Percentiles rank a stretch among this genome's conserved stretches.
These are phyloP conservation scores for Onygena corvina DNA, from an alignment of 2,329 filamentous ascomycete genomes.

Conservation along the genomic window DNA sequence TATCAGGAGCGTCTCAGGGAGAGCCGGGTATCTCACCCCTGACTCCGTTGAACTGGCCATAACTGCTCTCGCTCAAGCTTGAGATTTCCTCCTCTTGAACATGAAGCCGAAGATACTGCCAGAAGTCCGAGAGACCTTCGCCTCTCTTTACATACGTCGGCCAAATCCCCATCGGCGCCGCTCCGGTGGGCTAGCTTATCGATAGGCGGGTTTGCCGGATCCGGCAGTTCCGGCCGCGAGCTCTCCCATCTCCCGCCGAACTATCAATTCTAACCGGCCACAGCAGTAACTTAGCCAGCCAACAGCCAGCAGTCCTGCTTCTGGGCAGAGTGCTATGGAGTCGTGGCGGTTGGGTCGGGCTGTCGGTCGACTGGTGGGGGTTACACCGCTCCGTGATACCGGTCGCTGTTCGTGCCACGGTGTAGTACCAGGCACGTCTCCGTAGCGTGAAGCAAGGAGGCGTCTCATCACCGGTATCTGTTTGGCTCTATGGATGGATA, in stretches of 20 bases:
- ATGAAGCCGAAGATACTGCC: background rate
- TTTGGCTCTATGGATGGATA: background rate
- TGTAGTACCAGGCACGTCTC: no score
- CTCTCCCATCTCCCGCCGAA: no score
- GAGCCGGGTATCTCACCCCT: constrained; percentile 20
- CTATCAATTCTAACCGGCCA: no score
- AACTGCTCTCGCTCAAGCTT: background rate
- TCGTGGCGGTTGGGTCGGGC: no score
- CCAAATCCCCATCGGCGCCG: background rate
- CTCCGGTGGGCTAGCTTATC: background rate
- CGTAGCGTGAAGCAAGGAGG: background rate
- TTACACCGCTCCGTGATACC: no score
- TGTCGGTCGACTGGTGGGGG: no score
- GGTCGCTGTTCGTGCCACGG: no score
- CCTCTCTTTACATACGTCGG: background rate
- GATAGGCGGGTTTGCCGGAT: background rate
- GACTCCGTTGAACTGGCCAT: background rate
- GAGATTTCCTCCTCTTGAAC: background rate
- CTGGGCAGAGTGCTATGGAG: no score
- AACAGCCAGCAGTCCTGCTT: no score
- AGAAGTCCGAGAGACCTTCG: background rate
- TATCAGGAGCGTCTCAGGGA: constrained; percentile 29
- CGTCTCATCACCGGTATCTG: background rate
- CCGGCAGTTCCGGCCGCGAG: background rate
- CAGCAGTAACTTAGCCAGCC: no score